A percentile compares a stretch with the other conserved stretches of the same genome.
These are phyloP conservation scores for Funneliformis caledonium DNA, from an alignment of 371 early-diverging fungal species.

Conservation along the genomic window DNA sequence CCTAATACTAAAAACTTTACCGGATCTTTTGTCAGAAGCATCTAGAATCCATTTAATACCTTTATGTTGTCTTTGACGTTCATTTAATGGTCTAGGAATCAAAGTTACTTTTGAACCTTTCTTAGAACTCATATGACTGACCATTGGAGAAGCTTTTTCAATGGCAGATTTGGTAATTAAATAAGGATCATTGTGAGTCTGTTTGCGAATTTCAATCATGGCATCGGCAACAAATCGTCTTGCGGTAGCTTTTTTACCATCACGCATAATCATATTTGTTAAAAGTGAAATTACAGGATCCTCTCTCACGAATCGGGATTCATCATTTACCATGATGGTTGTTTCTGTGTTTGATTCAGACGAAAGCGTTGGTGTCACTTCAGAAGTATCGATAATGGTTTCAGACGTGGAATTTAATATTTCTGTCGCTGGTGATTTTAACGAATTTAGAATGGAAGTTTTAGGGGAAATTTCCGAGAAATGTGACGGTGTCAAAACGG, in stretches of 20 bases:
- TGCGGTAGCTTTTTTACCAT: conserved; percentile 83
- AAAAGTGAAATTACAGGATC: conserved; percentile 77
- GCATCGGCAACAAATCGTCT: conserved; percentile 73
- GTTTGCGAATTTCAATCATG: conserved; percentile 67
- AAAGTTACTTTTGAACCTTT: conserved; percentile 83
- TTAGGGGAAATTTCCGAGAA: no score
- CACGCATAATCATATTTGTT: conserved; percentile 86
- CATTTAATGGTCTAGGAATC: conserved; percentile 80
- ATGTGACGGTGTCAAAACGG: no score
- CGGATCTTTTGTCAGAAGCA: conserved; percentile 69
- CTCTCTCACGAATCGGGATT: conserved; percentile 23
- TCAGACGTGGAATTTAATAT: no score
- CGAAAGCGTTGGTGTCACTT: neutral
- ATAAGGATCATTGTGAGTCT: conserved; percentile 71
- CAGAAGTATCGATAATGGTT: neutral
- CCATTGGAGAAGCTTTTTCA: conserved; percentile 75
- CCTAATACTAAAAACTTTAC: conserved; percentile 69
- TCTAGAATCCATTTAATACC: conserved; percentile 91
- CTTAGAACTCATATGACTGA: conserved; percentile 71
- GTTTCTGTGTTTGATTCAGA: neutral
- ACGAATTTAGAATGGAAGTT: neutral
- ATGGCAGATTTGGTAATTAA: conserved; percentile 72
- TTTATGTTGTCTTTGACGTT: conserved; percentile 78
- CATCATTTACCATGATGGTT: neutral
- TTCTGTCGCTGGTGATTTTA: neutral